A percentile compares a stretch with the other conserved stretches of the same genome.
Conservation (phyloP, 1,139 yeast genomes). For the Entelexis sorbosivorans region DNA sequence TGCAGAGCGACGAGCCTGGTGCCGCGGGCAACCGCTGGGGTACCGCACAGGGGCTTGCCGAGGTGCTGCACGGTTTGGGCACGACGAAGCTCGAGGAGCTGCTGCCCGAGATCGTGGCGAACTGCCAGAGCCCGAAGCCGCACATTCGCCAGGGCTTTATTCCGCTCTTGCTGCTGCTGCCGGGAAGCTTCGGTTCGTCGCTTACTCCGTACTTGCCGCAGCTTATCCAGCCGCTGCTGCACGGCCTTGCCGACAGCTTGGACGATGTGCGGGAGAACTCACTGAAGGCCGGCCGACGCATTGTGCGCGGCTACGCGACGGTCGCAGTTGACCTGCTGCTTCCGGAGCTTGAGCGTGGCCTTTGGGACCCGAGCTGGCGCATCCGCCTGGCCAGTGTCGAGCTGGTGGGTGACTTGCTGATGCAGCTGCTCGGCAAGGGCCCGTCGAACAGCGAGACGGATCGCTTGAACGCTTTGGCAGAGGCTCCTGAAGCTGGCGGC, state of each 20-base stretch:
- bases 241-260: conserved; percentile 81
- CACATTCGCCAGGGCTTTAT: conserved; percentile 84
- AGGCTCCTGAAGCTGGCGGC: conserved; percentile 33
- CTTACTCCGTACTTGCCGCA: conserved; percentile 79
- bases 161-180: conserved; percentile 80
- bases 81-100: conserved; percentile 75
- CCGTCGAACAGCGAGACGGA: conserved; percentile 26
- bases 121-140: conserved; percentile 54
- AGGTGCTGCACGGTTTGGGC: conserved; percentile 87
- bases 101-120: conserved; percentile 67
- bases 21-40: conserved; percentile 90
- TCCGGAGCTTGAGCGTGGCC: conserved; percentile 87
- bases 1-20: conserved; percentile 52
- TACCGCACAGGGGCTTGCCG: conserved; percentile 93
- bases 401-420: conserved; percentile 89
- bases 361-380: conserved; percentile 72
- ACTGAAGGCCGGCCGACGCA: conserved; percentile 81
- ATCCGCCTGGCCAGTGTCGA: conserved; percentile 90
- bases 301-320: conserved; percentile 83
- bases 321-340: conserved; percentile 86
- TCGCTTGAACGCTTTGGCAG: conserved; percentile 28
- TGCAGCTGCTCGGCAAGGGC: conserved; percentile 87
- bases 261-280: conserved; percentile 86
- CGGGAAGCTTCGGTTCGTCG: conserved; percentile 88
- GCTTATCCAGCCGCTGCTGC: conserved; percentile 80